Conservation (phyloP, 257 asterid genomes). For the Echites panduratus region DNA sequence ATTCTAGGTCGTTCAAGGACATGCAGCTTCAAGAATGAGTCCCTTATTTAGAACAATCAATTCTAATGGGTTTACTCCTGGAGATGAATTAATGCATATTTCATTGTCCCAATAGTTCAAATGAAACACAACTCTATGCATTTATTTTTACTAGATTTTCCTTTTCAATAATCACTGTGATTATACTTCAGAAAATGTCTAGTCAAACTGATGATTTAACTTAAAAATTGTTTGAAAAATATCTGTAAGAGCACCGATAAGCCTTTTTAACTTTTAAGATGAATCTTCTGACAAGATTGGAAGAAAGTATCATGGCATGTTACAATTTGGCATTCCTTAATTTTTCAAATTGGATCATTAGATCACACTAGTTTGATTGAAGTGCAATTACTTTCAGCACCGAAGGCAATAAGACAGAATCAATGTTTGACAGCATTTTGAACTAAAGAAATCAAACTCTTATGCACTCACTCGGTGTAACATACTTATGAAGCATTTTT, state of each 20-base stretch:
- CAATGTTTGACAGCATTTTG: not conserved
- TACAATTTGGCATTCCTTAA: not conserved
- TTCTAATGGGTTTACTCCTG: not conserved
- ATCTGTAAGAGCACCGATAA: not conserved
- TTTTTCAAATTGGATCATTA: too few relatives aligned
- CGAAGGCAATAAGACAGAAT: not conserved
- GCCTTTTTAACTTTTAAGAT: not conserved
- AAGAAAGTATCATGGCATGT: not conserved
- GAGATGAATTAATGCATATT: not conserved
- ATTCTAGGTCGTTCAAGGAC: not conserved
- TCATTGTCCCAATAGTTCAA: not conserved
- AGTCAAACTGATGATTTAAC: not conserved
- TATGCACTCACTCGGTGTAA: too few relatives aligned
- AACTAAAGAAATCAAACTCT: too few relatives aligned
- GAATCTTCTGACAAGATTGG: not conserved
- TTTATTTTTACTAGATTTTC: not conserved
- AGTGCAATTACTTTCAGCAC: too few relatives aligned
- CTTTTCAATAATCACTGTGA: not conserved
- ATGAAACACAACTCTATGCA: not conserved
- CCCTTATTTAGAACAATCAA: not conserved
- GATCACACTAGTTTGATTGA: too few relatives aligned
- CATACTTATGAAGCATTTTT: too few relatives aligned
- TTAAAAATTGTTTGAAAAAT: not conserved
- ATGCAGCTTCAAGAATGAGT: slow-evolving; percentile 1
- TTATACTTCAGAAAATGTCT: not conserved